These are phyloP conservation scores for Phaffomyces thermotolerans DNA, from an alignment of 805 yeast species.

Conservation along the genomic window DNA sequence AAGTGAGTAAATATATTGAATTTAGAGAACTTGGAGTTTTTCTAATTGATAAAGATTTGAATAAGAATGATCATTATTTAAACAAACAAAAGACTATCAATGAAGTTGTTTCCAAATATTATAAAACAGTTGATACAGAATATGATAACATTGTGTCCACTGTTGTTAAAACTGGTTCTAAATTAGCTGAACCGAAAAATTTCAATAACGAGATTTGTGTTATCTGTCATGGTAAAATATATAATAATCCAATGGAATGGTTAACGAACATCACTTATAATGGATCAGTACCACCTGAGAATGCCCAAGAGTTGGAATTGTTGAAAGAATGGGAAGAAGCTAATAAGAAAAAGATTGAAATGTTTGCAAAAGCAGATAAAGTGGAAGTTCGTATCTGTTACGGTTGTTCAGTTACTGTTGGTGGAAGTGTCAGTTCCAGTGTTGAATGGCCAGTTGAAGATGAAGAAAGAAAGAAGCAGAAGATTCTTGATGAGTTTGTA, in stretches of 20 bases:
- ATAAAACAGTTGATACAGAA: slow-evolving; percentile 60
- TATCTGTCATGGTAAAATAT: slow-evolving; percentile 49
- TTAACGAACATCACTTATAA: slow-evolving; percentile 58
- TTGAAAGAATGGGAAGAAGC: slow-evolving; percentile 28
- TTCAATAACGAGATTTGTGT: slow-evolving; percentile 34
- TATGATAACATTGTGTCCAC: slow-evolving; percentile 90
- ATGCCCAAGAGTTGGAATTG: slow-evolving; percentile 34
- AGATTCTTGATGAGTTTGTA: slow-evolving; percentile 41
- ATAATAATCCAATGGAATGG: slow-evolving; percentile 59
- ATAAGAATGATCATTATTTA: slow-evolving; percentile 29
- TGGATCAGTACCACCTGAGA: slow-evolving; percentile 41
- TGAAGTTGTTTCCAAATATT: slow-evolving; percentile 70
- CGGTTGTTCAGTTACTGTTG: slow-evolving; percentile 65
- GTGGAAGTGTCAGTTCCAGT: slow-evolving; percentile 31
- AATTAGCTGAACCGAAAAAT: slow-evolving; percentile 46
- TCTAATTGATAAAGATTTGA: slow-evolving; percentile 14
- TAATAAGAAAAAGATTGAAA: slow-evolving; percentile 15
- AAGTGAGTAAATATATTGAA: slow-evolving; percentile 49
- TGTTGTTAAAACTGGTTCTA: slow-evolving; percentile 83
- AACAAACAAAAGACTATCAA: slow-evolving; percentile 74
- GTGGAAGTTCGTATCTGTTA: slow-evolving; percentile 48
- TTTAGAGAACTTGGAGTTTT: slow-evolving; percentile 22
- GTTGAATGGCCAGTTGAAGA: slow-evolving; percentile 33
- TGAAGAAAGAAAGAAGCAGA: slow-evolving; percentile 26
- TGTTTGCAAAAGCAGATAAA: slow-evolving; percentile 7